Base-by-base conservation (phyloP, 345 rosid species). In the Camelina sativa region DNA sequence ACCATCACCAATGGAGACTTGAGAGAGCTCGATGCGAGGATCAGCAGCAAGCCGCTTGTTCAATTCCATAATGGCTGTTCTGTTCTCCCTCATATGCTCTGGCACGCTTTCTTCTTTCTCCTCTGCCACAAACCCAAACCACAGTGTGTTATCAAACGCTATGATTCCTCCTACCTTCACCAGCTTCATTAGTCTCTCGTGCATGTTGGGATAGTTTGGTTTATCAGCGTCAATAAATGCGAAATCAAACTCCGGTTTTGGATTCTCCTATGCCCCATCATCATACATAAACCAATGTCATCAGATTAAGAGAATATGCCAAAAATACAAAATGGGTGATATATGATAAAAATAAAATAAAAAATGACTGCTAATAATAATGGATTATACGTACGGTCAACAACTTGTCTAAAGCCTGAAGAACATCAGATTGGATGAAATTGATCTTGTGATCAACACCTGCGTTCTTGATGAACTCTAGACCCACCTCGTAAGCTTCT, bases 1-100 rank as follows among this genome's bases (percentile, higher is more conserved):
- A 65, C 94, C 94, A 80, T 88, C 96, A 16, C 92, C 94, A 11
- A 85, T 55, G 8, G 92, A 83, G 52, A 83, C 85, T 48, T 77
- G 86, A 25, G 86, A 90, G 3, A 88, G 28, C 40, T 88, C 85
- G 52, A 88, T 67, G 8, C 87, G 88, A 55, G 76, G 62, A 78
- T 92, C 96, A 6, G 75, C 79, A 3, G 88, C 88, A 0, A 92
- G 65, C 23, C 7, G 34, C 73, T 78, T 79, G 76, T 90, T 87
- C 22, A 90, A 63, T 3, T 83, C 88, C 4, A 85, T 11, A 2
- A 70, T 55, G 23, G 74, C 55, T 11, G 35, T 60, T 72, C 84
- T 75, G 34, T 67, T 60, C 9, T 6, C 19, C 75, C 77, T 76
- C 52, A 41, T 2, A 15, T 1, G 3, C 77, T 81, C 81, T 10